Evolutionary conservation across 352 stramenopile species (phyloP), one percentile per base, ranked within the genome.

Genomic region (Saprolegnia parasitica): DNA sequence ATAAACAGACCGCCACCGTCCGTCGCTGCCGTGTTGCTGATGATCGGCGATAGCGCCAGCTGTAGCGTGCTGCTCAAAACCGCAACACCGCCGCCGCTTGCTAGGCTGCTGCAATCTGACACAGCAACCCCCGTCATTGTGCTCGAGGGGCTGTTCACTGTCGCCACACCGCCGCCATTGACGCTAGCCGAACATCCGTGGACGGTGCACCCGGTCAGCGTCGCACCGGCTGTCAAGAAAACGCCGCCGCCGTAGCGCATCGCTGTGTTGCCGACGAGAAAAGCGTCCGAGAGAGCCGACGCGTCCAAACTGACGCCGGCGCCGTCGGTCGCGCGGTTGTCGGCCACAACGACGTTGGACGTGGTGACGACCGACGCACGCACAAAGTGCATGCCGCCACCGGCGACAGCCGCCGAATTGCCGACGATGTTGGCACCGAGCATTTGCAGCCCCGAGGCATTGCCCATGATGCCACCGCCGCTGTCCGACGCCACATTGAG

Each of bases 221-320:
- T 26, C 0, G 21, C 18, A 16, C 71, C 56, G 5, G 42, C 56
- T n/a, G 67, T 72, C 20, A 73, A 39, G 6, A 70, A 78, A 0
- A 83, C 24, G 4, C 61, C 77, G 8, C 79, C 79, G 35, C 76
- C 79, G 21, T 63, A 21, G 18, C 24, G 21, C 16, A 26, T 46
- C 10, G 64, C 47, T 3, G 15, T 46, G 1, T 67, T 39, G 6
- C 35, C 61, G 10, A 87, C 71, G 0, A 77, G 45, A 10, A 10
- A 32, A 24, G 18, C 49, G 8, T 13, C 37, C 6, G 42, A 46
- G 9, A 67, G 8, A 6, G 20, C 32, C 16, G 61, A 67, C 21
- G 10, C 18, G 20, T 47, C 32, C 16, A 67, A n/a, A 23, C 10
- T 11, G 6, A 67, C 18, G 18, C 46, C 61, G 45, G 35, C 61